These are phyloP conservation scores for Suhomyces yuchorum DNA, from an alignment of 1,139 yeast genomes.

Conservation along the genomic window DNA sequence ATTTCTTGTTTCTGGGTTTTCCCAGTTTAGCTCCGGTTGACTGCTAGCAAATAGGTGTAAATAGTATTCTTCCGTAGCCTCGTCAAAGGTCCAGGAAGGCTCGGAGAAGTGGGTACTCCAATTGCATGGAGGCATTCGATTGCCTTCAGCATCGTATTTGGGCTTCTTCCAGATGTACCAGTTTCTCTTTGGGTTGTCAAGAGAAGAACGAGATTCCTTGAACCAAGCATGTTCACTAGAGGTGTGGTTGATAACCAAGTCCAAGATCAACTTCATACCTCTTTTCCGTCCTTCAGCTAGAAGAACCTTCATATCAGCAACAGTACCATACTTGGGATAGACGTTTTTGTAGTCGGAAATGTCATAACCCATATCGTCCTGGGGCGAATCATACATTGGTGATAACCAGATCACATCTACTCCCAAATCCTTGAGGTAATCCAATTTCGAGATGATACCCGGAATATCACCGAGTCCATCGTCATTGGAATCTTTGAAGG, in stretches of 20 bases:
- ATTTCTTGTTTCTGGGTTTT: slow-evolving; percentile 50
- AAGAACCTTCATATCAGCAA: slow-evolving; percentile 52
- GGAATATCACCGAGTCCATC: slow-evolving; percentile 61
- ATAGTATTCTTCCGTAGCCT: slow-evolving; percentile 53
- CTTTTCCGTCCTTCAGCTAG: slow-evolving; percentile 50
- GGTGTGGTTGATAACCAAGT: slow-evolving; percentile 61
- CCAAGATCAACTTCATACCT: slow-evolving; percentile 55
- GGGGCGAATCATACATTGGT: slow-evolving; percentile 62
- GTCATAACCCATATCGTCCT: slow-evolving; percentile 66
- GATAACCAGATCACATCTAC: slow-evolving; percentile 58
- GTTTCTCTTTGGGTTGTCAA: slow-evolving; percentile 56
- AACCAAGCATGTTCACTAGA: slow-evolving; percentile 61
- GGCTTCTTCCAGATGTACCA: slow-evolving; percentile 64
- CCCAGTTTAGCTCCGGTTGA: slow-evolving; percentile 67
- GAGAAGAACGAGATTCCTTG: slow-evolving; percentile 54
- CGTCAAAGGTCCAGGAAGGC: slow-evolving; percentile 60
- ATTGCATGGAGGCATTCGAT: slow-evolving; percentile 57
- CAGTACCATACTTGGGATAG: slow-evolving; percentile 54
- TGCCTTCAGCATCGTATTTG: slow-evolving; percentile 46
- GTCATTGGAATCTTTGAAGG: slow-evolving; percentile 57
- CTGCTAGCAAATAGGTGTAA: slow-evolving; percentile 51
- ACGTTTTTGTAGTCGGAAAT: slow-evolving; percentile 55
- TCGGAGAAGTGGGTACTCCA: slow-evolving; percentile 57
- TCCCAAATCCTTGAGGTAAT: slow-evolving; percentile 54
- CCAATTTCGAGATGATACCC: slow-evolving; percentile 54